These are phyloP conservation scores for Leptodermis oblonga DNA, from an alignment of 257 asterid genomes.

Conservation along the genomic window DNA sequence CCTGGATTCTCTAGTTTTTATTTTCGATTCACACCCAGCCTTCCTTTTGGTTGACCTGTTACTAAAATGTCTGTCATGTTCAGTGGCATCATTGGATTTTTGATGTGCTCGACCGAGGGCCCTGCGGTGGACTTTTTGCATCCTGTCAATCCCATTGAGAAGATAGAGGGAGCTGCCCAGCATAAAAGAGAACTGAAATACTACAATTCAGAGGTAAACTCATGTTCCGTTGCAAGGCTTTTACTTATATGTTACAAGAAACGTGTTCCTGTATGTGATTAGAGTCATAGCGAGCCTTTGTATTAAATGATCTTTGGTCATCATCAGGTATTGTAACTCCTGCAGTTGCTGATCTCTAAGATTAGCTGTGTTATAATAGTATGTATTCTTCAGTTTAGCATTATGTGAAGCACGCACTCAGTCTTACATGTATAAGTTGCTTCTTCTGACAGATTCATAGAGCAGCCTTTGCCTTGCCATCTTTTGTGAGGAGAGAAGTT, in stretches of 20 bases:
- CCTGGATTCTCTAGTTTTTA: background rate
- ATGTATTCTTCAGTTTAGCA: background rate
- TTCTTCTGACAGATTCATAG: constrained; percentile 59
- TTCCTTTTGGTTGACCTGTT: constrained; percentile 2
- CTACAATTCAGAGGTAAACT: constrained; percentile 83
- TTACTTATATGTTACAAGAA: background rate
- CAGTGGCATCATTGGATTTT: constrained; percentile 89
- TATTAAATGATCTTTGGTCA: background rate
- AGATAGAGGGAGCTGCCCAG: constrained; percentile 62
- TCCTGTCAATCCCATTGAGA: constrained; percentile 91
- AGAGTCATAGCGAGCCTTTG: background rate
- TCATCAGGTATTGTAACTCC: background rate
- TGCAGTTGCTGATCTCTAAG: background rate
- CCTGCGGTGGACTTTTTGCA: constrained; percentile 74
- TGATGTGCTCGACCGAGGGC: constrained; percentile 84
- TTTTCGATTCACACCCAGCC: background rate
- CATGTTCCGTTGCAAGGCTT: too few relatives aligned
- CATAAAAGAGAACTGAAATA: constrained; percentile 62
- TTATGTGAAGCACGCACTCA: background rate
- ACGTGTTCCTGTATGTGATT: background rate
- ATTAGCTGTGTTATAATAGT: background rate
- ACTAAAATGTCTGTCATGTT: constrained; percentile 14
- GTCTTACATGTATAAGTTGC: background rate
- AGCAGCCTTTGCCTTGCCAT: constrained; percentile 90
- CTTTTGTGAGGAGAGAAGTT: constrained; percentile 82